Evolutionary conservation across 1,139 yeast genomes (phyloP).

Genomic region (Hyphopichia wangnamkhiaoensis): DNA sequence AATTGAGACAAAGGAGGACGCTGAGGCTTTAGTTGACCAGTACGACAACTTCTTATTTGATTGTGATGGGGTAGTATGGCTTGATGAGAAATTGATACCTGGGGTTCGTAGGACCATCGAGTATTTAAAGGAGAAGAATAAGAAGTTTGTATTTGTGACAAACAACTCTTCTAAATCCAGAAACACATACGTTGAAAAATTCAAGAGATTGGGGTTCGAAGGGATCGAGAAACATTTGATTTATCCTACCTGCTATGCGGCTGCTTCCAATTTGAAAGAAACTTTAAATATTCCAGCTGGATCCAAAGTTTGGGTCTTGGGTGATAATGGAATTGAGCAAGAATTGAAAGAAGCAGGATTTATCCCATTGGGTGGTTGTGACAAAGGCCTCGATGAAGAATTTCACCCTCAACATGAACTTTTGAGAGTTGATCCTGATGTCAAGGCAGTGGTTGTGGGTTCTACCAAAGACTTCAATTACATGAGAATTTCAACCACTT

Average conservation of each 20-base stretch:
- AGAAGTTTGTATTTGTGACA: conserved; percentile 38
- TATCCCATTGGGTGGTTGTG: conserved; percentile 74
- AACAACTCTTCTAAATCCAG: conserved; percentile 44
- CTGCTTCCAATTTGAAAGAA: conserved; percentile 27
- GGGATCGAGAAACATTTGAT: conserved; percentile 29
- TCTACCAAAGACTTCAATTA: conserved; percentile 41
- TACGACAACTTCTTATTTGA: conserved; percentile 88
- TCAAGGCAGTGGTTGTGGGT: conserved; percentile 43
- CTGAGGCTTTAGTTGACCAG: conserved; percentile 53
- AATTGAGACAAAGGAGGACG: conserved; percentile 47
- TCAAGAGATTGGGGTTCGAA: conserved; percentile 32
- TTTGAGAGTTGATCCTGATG: conserved; percentile 42
- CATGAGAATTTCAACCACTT: conserved; percentile 38
- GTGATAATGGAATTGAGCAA: conserved; percentile 77
- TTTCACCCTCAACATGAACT: conserved; percentile 47
- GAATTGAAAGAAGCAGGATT: conserved; percentile 73
- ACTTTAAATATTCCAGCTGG: conserved; percentile 25
- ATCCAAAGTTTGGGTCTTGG: conserved; percentile 78
- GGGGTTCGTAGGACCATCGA: conserved; percentile 67
- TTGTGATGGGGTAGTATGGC: conserved; percentile 95
- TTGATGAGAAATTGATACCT: conserved; percentile 74
- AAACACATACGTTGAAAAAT: conserved; percentile 32
- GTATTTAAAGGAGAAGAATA: conserved; percentile 43
- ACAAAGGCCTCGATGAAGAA: conserved; percentile 29
- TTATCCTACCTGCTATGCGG: conserved; percentile 43